Base-by-base conservation (phyloP, 768 basidiomycete species). In the Amylocystis lapponica region DNA sequence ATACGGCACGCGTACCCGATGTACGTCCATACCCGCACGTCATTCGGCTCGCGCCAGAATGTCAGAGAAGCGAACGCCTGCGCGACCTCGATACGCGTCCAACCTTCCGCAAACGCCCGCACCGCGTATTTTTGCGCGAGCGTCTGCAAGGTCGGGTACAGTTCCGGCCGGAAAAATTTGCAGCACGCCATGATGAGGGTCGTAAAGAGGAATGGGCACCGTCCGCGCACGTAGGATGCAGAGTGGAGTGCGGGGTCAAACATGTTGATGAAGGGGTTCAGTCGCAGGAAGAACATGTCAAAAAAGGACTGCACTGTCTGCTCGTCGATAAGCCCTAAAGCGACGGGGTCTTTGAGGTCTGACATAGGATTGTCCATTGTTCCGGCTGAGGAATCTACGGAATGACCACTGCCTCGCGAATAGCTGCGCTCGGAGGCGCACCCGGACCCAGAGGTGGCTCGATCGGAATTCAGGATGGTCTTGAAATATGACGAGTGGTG, bases 51-150 rank as follows among this genome's bases (percentile, higher is more conserved):
- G 59, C 77, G 83, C 88, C 89, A 94, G 63, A 92, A 94, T 27
- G 83, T 88, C 48, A 94, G 69, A 53, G 88, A 90, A n/a, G 86
- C 83, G 59, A 91, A 87, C 22, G 89, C 87, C 63, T 95, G 92
- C 4, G 87, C 85, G 17, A 91, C 81, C 63, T 92, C 91, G 41
- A 94, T 80, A 47, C 81, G 74, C 59, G 87, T 84, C 76, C 77
- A 82, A 14, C 72, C 75, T 49, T 85, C 80, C 25, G 79, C 72
- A 54, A 93, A 90, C 8, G 89, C 87, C 45, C 78, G 76, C 21
- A 85, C 70, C 14, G 83, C 80, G 50, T 82, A 75, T 19, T 84
- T 79, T 41, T 86, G 71, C 11, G 86, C 83, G 17, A 91, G 74
- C 46, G 77, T 77, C 52, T 83, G 80, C 48, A 83, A 82, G 14